A percentile compares a stretch with the other conserved stretches of the same genome.
These are phyloP conservation scores for Lasiosphaeriaceae sp. DNA, from an alignment of 495 filamentous ascomycete species.

Conservation along the genomic window DNA sequence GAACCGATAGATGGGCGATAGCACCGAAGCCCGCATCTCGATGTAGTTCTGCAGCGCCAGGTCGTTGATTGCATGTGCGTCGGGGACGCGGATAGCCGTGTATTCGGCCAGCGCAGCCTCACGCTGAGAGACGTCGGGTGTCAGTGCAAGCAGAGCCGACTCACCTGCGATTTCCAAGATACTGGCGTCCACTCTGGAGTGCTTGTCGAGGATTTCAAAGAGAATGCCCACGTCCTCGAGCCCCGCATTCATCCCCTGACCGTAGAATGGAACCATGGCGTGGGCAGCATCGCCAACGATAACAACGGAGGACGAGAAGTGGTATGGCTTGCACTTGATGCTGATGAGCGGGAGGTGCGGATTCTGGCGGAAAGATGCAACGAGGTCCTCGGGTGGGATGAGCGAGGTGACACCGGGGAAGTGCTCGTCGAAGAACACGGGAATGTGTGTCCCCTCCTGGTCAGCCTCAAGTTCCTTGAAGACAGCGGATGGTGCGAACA, in stretches of 20 bases:
- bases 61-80: slow-evolving; percentile 88
- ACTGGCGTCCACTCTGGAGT: slow-evolving; percentile 38
- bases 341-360: slow-evolving; percentile 88
- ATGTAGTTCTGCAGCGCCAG: slow-evolving; percentile 86
- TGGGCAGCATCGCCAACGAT: slow-evolving; percentile 94
- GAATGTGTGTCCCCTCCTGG: slow-evolving; percentile 43
- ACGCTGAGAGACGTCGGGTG: slow-evolving; percentile 31
- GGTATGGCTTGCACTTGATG: slow-evolving; percentile 87
- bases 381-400: slow-evolving; percentile 64
- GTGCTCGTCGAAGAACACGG: slow-evolving; percentile 68
- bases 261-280: slow-evolving; percentile 96
- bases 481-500: slow-evolving; percentile 69
- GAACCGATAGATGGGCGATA: slow-evolving; percentile 66
- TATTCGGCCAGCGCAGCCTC: slow-evolving; percentile 68
- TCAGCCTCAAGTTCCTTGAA: slow-evolving; percentile 58
- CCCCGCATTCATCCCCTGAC: slow-evolving; percentile 84
- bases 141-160: slow-evolving; percentile 3
- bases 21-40: slow-evolving; percentile 86
- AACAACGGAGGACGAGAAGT: slow-evolving; percentile 71
- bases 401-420: slow-evolving; percentile 87
- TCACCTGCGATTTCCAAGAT: not conserved
- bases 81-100: slow-evolving; percentile 62
- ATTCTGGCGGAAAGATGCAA: slow-evolving; percentile 67
- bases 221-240: slow-evolving; percentile 82
- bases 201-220: slow-evolving; percentile 66